Conservation (phyloP, 371 early-diverging fungal genomes). For the Rhizomucor miehei region DNA sequence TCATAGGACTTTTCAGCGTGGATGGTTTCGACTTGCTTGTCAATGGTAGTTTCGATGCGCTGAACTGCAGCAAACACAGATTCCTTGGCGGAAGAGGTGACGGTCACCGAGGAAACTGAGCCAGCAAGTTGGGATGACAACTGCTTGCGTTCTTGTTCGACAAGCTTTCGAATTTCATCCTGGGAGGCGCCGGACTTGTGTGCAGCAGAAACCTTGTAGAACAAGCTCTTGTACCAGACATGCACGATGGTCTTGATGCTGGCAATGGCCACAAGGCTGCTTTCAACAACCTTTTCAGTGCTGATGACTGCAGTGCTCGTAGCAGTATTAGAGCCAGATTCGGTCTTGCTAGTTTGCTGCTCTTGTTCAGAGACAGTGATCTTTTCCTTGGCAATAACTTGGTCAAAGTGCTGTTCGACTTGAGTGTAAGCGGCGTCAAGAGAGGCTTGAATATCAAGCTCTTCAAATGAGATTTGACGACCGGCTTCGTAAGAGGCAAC, state of each 20-base stretch:
- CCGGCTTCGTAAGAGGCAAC: slow-evolving; percentile 10
- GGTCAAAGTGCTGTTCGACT: slow-evolving; percentile 23
- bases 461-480: slow-evolving; percentile 9
- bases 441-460: slow-evolving; percentile 20
- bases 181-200: slow-evolving; percentile 29
- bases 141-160: slow-evolving; percentile 24
- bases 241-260: slow-evolving; percentile 32
- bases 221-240: slow-evolving; percentile 28
- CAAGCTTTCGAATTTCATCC: slow-evolving; percentile 25
- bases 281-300: neutral
- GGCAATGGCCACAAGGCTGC: slow-evolving; percentile 20
- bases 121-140: slow-evolving; percentile 15
- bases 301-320: slow-evolving; percentile 1
- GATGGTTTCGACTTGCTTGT: slow-evolving; percentile 17
- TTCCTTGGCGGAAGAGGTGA: slow-evolving; percentile 19
- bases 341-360: no score
- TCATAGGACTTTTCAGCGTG: slow-evolving; percentile 17
- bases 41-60: slow-evolving; percentile 19
- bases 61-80: slow-evolving; percentile 27
- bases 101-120: slow-evolving; percentile 11
- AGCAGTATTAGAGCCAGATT: no score
- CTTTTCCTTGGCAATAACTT: neutral
- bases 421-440: slow-evolving; percentile 20
- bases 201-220: slow-evolving; percentile 19
- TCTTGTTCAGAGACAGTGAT: no score